Conservation (phyloP, 2,329 filamentous ascomycete genomes). For the Calonectria hongkongensis region DNA sequence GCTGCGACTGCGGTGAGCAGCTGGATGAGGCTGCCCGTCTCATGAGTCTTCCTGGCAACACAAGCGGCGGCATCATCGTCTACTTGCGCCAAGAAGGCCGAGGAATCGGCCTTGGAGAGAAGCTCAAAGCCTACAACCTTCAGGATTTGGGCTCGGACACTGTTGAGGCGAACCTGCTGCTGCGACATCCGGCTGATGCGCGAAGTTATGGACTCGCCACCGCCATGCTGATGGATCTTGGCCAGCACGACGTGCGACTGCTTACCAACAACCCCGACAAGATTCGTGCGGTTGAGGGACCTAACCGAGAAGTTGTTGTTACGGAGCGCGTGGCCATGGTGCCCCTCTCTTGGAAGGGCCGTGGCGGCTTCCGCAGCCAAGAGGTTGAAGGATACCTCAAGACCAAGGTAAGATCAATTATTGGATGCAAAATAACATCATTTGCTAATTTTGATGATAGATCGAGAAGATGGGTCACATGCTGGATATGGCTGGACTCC, state of each 20-base stretch:
- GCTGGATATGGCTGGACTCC: slow-evolving; percentile 71
- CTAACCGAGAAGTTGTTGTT: slow-evolving; percentile 89
- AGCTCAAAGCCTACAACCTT: slow-evolving; percentile 97
- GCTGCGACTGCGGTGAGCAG: slow-evolving; percentile 98
- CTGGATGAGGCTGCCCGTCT: slow-evolving; percentile 95
- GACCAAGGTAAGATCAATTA: slow-evolving; percentile 82
- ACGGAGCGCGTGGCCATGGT: slow-evolving; percentile 96
- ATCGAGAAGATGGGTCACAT: slow-evolving; percentile 94
- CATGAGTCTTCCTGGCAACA: slow-evolving; percentile 83
- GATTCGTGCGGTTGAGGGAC: slow-evolving; percentile 94
- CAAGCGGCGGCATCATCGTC: slow-evolving; percentile 90
- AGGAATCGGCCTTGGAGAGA: slow-evolving; percentile 95
- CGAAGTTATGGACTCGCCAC: slow-evolving; percentile 97
- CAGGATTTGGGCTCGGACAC: slow-evolving; percentile 98
- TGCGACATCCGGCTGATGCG: slow-evolving; percentile 95
- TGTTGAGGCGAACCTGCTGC: slow-evolving; percentile 93
- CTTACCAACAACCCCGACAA: slow-evolving; percentile 99
- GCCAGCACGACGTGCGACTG: slow-evolving; percentile 84
- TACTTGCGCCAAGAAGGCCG: slow-evolving; percentile 97
- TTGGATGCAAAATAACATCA: no score
- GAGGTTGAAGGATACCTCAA: slow-evolving; percentile 96
- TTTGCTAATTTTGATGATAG: slow-evolving; percentile 64
- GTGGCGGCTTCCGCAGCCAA: slow-evolving; percentile 87
- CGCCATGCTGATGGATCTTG: slow-evolving; percentile 92
- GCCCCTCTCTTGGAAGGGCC: slow-evolving; percentile 92